Base-by-base conservation (phyloP, 2,329 filamentous ascomycete species). In the Ramularia collo-cygni region DNA sequence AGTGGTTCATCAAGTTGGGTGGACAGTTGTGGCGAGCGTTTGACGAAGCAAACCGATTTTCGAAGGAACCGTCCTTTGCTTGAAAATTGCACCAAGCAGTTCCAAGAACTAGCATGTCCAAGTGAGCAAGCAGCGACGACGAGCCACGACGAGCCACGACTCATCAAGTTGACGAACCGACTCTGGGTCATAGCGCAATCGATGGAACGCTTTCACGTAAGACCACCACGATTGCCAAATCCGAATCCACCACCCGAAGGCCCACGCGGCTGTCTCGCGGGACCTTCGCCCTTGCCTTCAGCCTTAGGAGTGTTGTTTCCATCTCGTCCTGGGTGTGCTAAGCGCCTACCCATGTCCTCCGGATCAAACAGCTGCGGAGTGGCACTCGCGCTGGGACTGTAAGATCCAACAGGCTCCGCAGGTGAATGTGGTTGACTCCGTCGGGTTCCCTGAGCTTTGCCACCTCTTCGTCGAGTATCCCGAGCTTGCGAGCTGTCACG, bases 191-290 rank as follows among this genome's bases (percentile, higher is more conserved):
- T n/a, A n/a, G n/a, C n/a, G n/a, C n/a, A n/a, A n/a, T n/a, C 21
- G 21, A 24, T 24, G 21, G 10, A 10, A 24, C 21, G 6, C 21
- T 24, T 24, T 24, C 21, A 24, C 21, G 32, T 28, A 26, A 21
- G 28, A 14, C 69, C 73, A 47, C 83, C 82, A 55, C 85, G 74
- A 47, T 69, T 70, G 33, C 73, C 75, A 57, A 92, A 89, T 26
- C 83, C 84, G 63, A 88, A 88, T 0, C 86, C 86, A 40, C 81
- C 84, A 55, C 83, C 75, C 33, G 93, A 85, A 8, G 89, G 89
- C 8, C 87, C 87, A 54, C 77, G 76, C 1, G 89, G 88, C 56
- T 77, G 71, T 47, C 89, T 77, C 44, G 88, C 75, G 12, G 85
- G 76, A 47, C 81, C 78, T 34, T 83, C 76, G 18, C 79, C 75